phyloP scores from a whole-genome alignment of 129 eudicot genomes.

The Escallonia herrerae region DNA sequence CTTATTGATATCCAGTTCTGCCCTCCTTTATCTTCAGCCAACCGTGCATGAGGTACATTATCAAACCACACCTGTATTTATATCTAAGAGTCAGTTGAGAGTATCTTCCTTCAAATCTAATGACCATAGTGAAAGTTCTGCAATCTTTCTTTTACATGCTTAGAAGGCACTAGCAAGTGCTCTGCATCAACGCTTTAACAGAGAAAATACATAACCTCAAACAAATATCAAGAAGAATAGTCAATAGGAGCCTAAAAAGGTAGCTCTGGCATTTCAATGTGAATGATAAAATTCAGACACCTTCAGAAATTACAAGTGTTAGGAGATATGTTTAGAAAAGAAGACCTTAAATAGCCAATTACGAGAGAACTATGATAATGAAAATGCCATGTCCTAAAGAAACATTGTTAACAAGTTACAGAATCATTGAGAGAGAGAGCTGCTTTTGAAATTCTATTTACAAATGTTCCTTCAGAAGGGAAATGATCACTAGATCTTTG shows the following conservation, averaged over 20 bases:
- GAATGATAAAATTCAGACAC: neutral
- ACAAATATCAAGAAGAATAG: neutral
- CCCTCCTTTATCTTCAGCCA: constrained; percentile 74
- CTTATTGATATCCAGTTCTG: constrained; percentile 62
- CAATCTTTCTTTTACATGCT: neutral
- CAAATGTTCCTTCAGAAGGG: neutral
- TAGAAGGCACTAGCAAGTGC: neutral
- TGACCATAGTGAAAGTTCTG: neutral
- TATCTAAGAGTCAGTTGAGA: constrained; percentile 1
- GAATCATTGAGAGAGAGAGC: neutral
- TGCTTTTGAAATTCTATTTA: neutral
- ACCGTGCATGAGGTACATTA: constrained; percentile 70
- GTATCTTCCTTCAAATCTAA: neutral
- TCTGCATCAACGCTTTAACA: neutral
- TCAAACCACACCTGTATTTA: constrained; percentile 64
- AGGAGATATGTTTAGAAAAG: neutral
- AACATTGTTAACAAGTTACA: neutral
- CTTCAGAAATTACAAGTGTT: neutral
- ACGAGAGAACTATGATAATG: neutral
- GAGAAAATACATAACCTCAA: neutral
- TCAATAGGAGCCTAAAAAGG: neutral
- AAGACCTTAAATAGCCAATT: neutral
- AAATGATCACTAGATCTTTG: neutral
- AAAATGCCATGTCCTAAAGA: neutral
- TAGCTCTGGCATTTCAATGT: neutral